Evolutionary conservation across 208 protist genomes (phyloP), one percentile per base, ranked within the genome.

Genomic region (Lotmaria passim): DNA sequence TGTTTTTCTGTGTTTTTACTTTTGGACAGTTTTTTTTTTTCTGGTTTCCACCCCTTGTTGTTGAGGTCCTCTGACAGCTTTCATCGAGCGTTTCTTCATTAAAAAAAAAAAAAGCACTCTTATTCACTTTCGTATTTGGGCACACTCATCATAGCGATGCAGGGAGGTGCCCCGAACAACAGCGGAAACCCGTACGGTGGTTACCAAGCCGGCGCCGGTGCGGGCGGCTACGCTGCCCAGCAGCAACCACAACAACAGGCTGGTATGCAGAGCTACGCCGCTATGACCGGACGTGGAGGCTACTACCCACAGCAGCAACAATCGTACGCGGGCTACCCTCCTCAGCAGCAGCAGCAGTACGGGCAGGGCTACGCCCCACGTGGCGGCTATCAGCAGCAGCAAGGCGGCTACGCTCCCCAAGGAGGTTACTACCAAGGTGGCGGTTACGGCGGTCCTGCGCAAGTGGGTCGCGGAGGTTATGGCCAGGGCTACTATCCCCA

Each of bases 351-450:
- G 41, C 69, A 69, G 65, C 53, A 69, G 30, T 56, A 56, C 33
- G 50, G 21, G 12, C 65, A 67, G 15, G 41, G 21, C 7, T 53
- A 63, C 26, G 14, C n/a, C 15, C 33, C 28, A 7, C 64, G 38
- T 17, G 69, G 72, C 7, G 64, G 68, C 30, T 74, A 73, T 56
- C 59, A 63, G 31, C 73, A 65, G 53, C 53, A 69, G 36, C 58
- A 48, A 31, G 24, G 17, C 5, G 24, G 47, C 57, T 81, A 81
- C 34, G 63, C 50, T 26, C 43, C 55, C n/a, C 56, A 69, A 31
- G 67, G 61, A 11, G 79, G 69, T 28, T 82, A 82, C 61, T 61
- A 76, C 38, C 36, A 71, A 60, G 23, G 52, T 53, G 59, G 81
- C 30, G 58, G 51, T 21, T 73, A 67, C 31, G 34, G 48, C 19